A percentile compares a stretch with the other conserved stretches of the same genome.
Evolutionary conservation across 2,329 filamentous ascomycete species (phyloP).

Genomic region (Aureobasidium namibiae): DNA sequence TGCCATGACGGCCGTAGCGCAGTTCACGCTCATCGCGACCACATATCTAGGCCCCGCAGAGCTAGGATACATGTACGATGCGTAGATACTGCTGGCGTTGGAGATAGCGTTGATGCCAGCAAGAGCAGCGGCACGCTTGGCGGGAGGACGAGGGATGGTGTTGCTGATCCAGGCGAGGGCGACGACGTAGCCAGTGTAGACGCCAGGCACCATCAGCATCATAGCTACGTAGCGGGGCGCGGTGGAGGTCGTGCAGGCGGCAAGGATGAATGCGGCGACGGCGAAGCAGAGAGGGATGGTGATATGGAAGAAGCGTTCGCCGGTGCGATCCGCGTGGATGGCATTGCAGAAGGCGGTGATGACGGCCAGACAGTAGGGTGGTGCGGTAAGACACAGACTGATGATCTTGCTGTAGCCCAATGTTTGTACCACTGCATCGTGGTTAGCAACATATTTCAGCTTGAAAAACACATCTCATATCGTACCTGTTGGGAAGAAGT

Average conservation of each 20-base stretch:
- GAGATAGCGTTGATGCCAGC: conserved; percentile 49
- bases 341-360: conserved; percentile 28
- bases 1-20: conserved; percentile 54
- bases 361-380: conserved; percentile 29
- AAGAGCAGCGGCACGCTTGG: conserved; percentile 47
- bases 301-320: conserved; percentile 35
- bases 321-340: conserved; percentile 31
- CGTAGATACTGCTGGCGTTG: conserved; percentile 47
- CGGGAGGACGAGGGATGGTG: conserved; percentile 44
- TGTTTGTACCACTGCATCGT: conserved; percentile 19
- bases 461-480: background rate
- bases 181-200: conserved; percentile 57
- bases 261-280: conserved; percentile 25
- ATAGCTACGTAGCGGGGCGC: conserved; percentile 28
- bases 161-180: conserved; percentile 48
- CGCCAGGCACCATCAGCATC: conserved; percentile 31
- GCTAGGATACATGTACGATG: conserved; percentile 40
- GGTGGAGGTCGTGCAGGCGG: conserved; percentile 20
- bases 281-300: conserved; percentile 23
- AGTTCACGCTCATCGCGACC: conserved; percentile 61
- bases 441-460: conserved; percentile 9
- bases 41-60: conserved; percentile 22
- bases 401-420: conserved; percentile 27
- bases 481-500: conserved; percentile 25
- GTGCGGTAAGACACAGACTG: conserved; percentile 27